These are phyloP conservation scores for Epicoccum sorghinum DNA, from an alignment of 2,329 filamentous ascomycete species.

Conservation along the genomic window DNA sequence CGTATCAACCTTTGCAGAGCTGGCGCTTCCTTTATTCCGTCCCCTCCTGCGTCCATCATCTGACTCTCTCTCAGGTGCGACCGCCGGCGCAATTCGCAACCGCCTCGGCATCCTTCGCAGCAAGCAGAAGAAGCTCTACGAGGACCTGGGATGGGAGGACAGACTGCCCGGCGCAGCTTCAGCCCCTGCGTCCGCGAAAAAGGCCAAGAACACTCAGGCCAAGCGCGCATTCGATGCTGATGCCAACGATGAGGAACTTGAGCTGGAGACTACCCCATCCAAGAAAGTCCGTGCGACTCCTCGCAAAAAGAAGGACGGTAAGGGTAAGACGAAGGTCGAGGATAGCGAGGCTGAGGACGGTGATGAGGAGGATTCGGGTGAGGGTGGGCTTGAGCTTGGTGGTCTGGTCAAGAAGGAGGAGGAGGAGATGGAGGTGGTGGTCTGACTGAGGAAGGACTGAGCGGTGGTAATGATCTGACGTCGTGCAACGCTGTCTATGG, in stretches of 20 bases:
- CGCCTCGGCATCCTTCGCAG: conserved; percentile 18
- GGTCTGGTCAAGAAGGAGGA: neutral
- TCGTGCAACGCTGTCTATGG: neutral
- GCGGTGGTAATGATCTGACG: neutral
- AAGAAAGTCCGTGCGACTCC: neutral
- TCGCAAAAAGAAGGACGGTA: too few relatives aligned
- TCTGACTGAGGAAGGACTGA: neutral
- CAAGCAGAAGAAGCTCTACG: conserved; percentile 21
- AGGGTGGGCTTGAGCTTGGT: neutral
- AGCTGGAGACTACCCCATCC: neutral
- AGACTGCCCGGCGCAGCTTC: conserved; percentile 8
- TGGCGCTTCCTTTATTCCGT: neutral
- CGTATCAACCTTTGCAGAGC: neutral
- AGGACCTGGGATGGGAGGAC: conserved; percentile 19
- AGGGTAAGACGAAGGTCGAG: conserved; percentile 12
- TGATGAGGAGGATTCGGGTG: conserved; percentile 1
- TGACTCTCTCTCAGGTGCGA: conserved; percentile 5
- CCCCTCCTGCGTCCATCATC: neutral
- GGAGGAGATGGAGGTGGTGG: conserved; percentile 2
- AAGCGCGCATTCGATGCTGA: conserved; percentile 1
- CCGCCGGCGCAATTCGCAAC: conserved; percentile 23
- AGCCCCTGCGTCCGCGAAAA: neutral
- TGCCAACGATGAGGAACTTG: neutral
- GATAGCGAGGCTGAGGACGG: neutral
- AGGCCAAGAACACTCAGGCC: conserved; percentile 10